Percentiles rank a stretch among this genome's conserved stretches.
These are phyloP conservation scores for Globisporangium abappressorium DNA, from an alignment of 352 stramenopile genomes.

Conservation along the genomic window DNA sequence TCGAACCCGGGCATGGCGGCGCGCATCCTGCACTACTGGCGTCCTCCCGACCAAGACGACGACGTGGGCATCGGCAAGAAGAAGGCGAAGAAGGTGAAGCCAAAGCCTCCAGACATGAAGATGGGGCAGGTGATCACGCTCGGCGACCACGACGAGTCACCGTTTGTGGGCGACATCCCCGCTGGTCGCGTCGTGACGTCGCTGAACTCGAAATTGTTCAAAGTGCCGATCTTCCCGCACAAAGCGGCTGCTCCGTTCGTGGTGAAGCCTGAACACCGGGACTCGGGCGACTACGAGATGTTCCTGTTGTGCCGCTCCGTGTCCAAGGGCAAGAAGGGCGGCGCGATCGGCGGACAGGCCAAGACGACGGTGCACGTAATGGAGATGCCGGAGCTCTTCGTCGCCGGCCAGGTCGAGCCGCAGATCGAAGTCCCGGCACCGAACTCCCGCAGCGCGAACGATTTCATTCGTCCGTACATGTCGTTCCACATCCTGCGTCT, in stretches of 20 bases:
- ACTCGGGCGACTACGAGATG: slow-evolving; percentile 49
- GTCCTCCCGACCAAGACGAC: slow-evolving; percentile 53
- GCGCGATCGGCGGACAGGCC: slow-evolving; percentile 22
- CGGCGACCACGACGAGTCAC: slow-evolving; percentile 74
- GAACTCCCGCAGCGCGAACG: slow-evolving; percentile 76
- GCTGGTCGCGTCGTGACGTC: slow-evolving; percentile 71
- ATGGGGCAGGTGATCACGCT: slow-evolving; percentile 85
- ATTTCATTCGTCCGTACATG: slow-evolving; percentile 88
- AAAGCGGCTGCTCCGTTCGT: slow-evolving; percentile 55
- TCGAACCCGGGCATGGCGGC: slow-evolving; percentile 81
- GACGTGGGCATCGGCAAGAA: slow-evolving; percentile 57
- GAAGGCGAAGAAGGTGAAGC: slow-evolving; percentile 63
- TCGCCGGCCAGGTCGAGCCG: slow-evolving; percentile 78
- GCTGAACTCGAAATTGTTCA: slow-evolving; percentile 82
- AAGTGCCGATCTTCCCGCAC: slow-evolving; percentile 78
- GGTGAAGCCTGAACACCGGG: slow-evolving; percentile 30
- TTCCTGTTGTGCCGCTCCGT: slow-evolving; percentile 73
- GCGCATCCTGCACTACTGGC: slow-evolving; percentile 84
- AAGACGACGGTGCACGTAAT: slow-evolving; percentile 78
- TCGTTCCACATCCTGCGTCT: slow-evolving; percentile 81
- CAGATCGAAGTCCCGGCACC: slow-evolving; percentile 81
- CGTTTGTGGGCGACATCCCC: slow-evolving; percentile 81
- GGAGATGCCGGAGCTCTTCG: slow-evolving; percentile 72
- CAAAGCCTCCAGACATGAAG: slow-evolving; percentile 72
- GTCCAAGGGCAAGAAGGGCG: slow-evolving; percentile 70